These are phyloP conservation scores for Noccaea caerulescens DNA, from an alignment of 345 rosid genomes.

Conservation along the genomic window DNA sequence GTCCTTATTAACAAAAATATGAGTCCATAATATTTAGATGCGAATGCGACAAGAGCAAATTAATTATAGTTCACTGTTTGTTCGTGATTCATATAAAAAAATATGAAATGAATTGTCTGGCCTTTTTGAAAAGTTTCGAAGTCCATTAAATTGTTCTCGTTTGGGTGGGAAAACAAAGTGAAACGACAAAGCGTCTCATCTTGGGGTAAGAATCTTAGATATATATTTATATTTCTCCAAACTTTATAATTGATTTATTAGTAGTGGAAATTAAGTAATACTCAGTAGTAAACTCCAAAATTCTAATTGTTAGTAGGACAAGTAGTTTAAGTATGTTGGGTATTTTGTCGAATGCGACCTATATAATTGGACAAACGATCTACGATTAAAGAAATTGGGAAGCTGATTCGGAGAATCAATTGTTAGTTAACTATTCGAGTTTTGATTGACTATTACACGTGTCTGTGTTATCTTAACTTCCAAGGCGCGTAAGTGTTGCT, in stretches of 20 bases:
- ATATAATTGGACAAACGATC: constrained; percentile 25
- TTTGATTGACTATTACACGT: constrained; percentile 2
- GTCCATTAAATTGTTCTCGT: constrained; percentile 19
- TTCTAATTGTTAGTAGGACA: constrained; percentile 27
- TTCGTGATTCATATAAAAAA: not conserved
- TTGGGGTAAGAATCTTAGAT: constrained; percentile 35
- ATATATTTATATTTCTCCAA: not conserved
- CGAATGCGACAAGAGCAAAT: constrained; percentile 14
- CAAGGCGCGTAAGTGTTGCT: not conserved
- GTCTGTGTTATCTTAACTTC: not conserved
- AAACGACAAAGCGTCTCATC: constrained; percentile 42
- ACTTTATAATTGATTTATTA: constrained; percentile 31
- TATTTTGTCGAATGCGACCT: constrained; percentile 39
- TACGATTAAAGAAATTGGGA: constrained; percentile 5
- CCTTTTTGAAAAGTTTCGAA: not conserved
- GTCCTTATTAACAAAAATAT: not conserved
- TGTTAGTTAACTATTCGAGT: not conserved
- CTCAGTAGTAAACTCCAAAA: constrained; percentile 24
- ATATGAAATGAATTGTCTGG: not conserved
- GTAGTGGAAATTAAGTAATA: constrained; percentile 15
- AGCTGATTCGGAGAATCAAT: constrained; percentile 32
- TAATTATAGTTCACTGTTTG: not conserved
- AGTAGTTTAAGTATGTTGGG: constrained; percentile 38
- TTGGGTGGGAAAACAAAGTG: constrained; percentile 44
- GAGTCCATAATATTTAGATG: not conserved